Percentiles rank a stretch among this genome's conserved stretches.
phyloP scores from a whole-genome alignment of 495 filamentous ascomycete species.

The Penicillium coffeae region DNA sequence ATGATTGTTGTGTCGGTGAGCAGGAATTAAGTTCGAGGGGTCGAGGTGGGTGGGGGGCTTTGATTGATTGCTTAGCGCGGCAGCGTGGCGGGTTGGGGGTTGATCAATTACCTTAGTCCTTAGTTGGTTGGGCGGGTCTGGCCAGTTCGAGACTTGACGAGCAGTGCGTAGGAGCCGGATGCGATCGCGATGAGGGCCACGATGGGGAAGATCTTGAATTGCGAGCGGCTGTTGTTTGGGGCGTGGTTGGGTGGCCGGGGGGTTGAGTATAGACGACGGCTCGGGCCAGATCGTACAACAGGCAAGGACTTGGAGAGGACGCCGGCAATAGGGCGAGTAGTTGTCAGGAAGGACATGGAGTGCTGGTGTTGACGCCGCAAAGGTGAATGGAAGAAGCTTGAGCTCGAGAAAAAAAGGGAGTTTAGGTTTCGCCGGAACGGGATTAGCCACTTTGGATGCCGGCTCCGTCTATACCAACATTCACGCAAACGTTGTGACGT shows the following conservation, averaged over 20 bases:
- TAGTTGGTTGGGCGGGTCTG: slow-evolving; percentile 12
- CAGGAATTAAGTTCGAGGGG: slow-evolving; percentile 2
- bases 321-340: slow-evolving; percentile 11
- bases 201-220: slow-evolving; percentile 65
- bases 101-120: slow-evolving; percentile 5
- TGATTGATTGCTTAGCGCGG: slow-evolving; percentile 7
- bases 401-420: slow-evolving; percentile 10
- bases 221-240: slow-evolving; percentile 34
- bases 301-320: slow-evolving; percentile 14
- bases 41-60: slow-evolving; percentile 1
- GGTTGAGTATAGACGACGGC: slow-evolving; percentile 24
- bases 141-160: slow-evolving; percentile 57
- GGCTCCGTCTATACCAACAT: too few relatives aligned
- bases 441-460: slow-evolving; percentile 17
- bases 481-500: too few relatives aligned
- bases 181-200: slow-evolving; percentile 55
- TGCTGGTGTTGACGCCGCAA: neutral
- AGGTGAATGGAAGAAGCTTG: neutral
- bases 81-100: slow-evolving; percentile 5
- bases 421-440: slow-evolving; percentile 14
- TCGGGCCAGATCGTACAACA: slow-evolving; percentile 13
- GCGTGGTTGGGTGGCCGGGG: slow-evolving; percentile 21
- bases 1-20: neutral
- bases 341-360: slow-evolving; percentile 9
- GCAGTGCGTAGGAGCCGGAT: slow-evolving; percentile 56